Base-by-base conservation (phyloP, 257 asterid species). In the Cinchona pubescens region DNA sequence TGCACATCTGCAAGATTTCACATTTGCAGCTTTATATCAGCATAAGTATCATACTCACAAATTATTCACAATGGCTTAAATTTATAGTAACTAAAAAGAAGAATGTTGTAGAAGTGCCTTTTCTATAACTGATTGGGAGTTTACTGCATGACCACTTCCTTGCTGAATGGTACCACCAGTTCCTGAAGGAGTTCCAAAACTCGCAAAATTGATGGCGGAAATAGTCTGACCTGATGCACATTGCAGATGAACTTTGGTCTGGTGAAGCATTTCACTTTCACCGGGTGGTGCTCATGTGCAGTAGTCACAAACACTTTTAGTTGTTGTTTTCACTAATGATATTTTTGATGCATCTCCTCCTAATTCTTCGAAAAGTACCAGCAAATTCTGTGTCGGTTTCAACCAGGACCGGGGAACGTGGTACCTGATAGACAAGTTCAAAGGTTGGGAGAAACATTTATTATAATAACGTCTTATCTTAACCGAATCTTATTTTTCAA, bases 381-480 rank as follows among this genome's bases (percentile, higher is more conserved):
- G 48, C 60, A 90, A 84, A 64, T 92, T 90, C 69, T 71, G 81
- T 35, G 79, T 81, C 23, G 91, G 91, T 67, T 83, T 81, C 82
- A 92, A 74, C 97, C 96, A 92, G 71, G 89, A n/a, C n/a, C 96
- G 83, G 1, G 96, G 97, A 62, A 91, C 88, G 81, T 91, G 97
- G 82, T 91, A 91, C 97, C 96, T 91, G 71, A 38, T 11, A 78
- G 69, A 56, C 29, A 49, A 35, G 12, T 49, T 15, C 55, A 61
- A n/a, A 59, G 29, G 46, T 32, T n/a, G 48, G 40, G 62, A 76
- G 42, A 8, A 69, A 53, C 25, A 38, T 19, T 19, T 59, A 2
- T 27, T 34, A 43, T 29, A 43, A 25, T n/a, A n/a, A 51, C 42
- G n/a, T 40, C 16, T 35, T 7, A 38, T 34, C 23, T 29, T 4